Base-by-base conservation (phyloP, 805 yeast species). In the Metschnikowia lochheadii region DNA sequence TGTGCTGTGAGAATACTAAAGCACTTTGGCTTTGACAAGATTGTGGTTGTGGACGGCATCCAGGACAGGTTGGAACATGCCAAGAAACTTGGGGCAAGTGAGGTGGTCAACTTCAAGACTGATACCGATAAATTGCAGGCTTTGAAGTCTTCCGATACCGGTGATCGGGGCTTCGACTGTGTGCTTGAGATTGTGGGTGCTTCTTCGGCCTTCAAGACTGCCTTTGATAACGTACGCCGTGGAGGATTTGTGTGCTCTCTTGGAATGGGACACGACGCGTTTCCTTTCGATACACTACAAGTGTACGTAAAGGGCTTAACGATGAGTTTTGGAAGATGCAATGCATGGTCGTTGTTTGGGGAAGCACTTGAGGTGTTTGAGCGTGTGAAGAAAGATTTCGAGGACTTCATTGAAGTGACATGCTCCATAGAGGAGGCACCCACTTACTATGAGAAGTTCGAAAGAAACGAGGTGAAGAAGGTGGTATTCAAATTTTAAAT, bases 311-410 rank as follows among this genome's bases (percentile, higher is more conserved):
- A 82, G 59, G 79, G 81, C 53, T 66, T 81, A 49, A 77, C 79
- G 10, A 57, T 82, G 39, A 82, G 82, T 32, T 82, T 82, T 62
- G 87, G 87, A 3, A 64, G 87, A 58, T 82, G 87, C 62, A 85
- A 84, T 37, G 80, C 80, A 3, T 75, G 82, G 73, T 72, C 84
- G 2, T 66, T 81, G 36, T 82, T 78, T 58, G 72, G 66, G 10
- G 84, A 81, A 40, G 72, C 85, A 0, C 67, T 81, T 33, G 68
- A 70, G 39, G 67, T 78, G 0, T 80, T 82, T 60, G 74, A 72
- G 47, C 54, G 59, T 14, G 66, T 79, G 44, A 35, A 78, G 36
- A 61, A 61, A 33, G 72, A 76, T 49, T 79, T 82, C 54, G 70
- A 61, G n/a, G 71, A 63, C n/a, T 80, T 82, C 56, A 73, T 82